These are phyloP conservation scores for Pythium sp. DNA, from an alignment of 352 stramenopile genomes.

Conservation along the genomic window DNA sequence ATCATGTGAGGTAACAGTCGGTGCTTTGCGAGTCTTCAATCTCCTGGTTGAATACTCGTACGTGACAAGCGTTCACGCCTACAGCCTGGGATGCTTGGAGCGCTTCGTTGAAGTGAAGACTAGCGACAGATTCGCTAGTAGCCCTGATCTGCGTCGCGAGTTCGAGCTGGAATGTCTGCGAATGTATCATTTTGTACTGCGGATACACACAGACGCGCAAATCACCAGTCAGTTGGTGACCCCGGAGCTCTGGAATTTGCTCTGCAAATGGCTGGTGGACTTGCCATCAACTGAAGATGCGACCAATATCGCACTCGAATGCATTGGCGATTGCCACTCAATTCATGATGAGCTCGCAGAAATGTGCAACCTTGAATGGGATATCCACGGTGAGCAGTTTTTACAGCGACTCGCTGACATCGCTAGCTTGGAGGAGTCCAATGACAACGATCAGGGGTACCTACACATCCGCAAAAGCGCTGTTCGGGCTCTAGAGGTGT, in stretches of 20 bases:
- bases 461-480: neutral
- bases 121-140: no score
- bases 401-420: neutral
- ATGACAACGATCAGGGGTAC: neutral
- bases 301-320: neutral
- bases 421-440: neutral
- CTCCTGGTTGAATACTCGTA: slow-evolving; percentile 11
- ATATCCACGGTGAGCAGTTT: neutral
- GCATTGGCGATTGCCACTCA: neutral
- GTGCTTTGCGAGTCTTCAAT: slow-evolving; percentile 6
- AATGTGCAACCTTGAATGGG: slow-evolving; percentile 6
- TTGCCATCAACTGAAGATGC: neutral
- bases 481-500: neutral
- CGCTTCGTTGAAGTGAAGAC: neutral
- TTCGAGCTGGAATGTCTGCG: slow-evolving; percentile 6
- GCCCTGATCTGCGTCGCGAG: neutral
- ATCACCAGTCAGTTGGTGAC: neutral
- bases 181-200: slow-evolving; percentile 4
- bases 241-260: slow-evolving; percentile 4
- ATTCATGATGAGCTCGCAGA: neutral
- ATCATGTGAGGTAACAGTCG: neutral
- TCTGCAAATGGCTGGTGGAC: neutral
- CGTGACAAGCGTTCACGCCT: neutral
- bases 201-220: neutral
- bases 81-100: slow-evolving; percentile 3